A percentile compares a stretch with the other conserved stretches of the same genome.
Evolutionary conservation across 805 yeast genomes (phyloP).

Genomic region (Candida pseudoglaebosa): DNA sequence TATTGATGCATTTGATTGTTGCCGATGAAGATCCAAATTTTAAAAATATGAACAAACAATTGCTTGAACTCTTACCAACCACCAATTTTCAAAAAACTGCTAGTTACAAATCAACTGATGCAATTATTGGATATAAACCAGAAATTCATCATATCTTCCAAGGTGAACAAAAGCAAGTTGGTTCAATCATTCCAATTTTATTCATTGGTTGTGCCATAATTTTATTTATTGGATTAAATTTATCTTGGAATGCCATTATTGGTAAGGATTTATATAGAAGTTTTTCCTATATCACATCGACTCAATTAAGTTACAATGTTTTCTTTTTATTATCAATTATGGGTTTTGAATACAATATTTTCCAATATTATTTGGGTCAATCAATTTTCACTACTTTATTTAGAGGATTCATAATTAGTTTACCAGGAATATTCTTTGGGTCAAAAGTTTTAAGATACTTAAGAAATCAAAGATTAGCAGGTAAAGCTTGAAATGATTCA

Average conservation of each 20-base stretch:
- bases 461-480: constrained; percentile 21
- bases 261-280: constrained; percentile 29
- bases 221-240: constrained; percentile 41
- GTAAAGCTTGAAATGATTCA: constrained; percentile 22
- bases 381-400: constrained; percentile 58
- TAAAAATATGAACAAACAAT: constrained; percentile 20
- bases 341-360: constrained; percentile 50
- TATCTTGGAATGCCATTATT: constrained; percentile 36
- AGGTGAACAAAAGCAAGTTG: constrained; percentile 49
- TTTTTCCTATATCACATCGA: constrained; percentile 30
- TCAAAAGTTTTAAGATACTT: constrained; percentile 58
- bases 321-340: constrained; percentile 47
- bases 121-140: constrained; percentile 46
- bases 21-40: constrained; percentile 20
- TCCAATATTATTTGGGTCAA: constrained; percentile 54
- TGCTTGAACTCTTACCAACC: constrained; percentile 30
- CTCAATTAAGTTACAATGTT: constrained; percentile 32
- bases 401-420: constrained; percentile 44
- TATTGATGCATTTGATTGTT: constrained; percentile 28
- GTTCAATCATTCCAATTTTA: constrained; percentile 46
- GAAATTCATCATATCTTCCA: constrained; percentile 66
- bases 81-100: constrained; percentile 21
- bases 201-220: constrained; percentile 45
- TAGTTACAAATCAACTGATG: constrained; percentile 20
- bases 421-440: constrained; percentile 58